Percentiles rank a stretch among this genome's conserved stretches.
Evolutionary conservation across 2,329 filamentous ascomycete genomes (phyloP).

Genomic region (Blumeria graminis): DNA sequence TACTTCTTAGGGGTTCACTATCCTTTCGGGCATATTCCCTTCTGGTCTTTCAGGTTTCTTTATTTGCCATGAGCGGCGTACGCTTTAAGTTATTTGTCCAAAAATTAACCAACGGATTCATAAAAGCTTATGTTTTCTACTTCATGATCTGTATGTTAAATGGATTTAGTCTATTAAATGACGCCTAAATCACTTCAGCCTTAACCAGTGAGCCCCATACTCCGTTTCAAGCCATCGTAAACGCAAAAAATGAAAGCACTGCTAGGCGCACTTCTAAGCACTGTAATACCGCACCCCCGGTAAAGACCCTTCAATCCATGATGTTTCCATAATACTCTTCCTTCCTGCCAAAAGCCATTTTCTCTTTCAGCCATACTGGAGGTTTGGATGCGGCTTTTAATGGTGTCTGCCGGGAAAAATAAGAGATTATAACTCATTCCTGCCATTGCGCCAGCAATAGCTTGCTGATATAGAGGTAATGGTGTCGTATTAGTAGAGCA

Average conservation of each 20-base stretch:
- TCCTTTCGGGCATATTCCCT: too few relatives aligned
- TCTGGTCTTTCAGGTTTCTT: too few relatives aligned
- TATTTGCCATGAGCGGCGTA: too few relatives aligned
- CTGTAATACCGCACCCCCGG: conserved; percentile 84
- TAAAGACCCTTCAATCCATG: conserved; percentile 72
- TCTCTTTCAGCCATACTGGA: conserved; percentile 22
- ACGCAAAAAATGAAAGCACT: conserved; percentile 97
- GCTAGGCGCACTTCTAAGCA: conserved; percentile 66
- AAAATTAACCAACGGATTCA: too few relatives aligned
- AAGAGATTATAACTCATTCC: conserved; percentile 92
- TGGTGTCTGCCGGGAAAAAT: conserved; percentile 91
- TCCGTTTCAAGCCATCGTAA: conserved; percentile 56
- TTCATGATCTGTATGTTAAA: too few relatives aligned
- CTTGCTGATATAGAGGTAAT: conserved; percentile 66
- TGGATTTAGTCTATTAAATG: too few relatives aligned
- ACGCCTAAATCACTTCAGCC: too few relatives aligned
- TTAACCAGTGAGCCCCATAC: too few relatives aligned
- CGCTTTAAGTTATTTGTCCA: too few relatives aligned
- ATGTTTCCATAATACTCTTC: conserved; percentile 50
- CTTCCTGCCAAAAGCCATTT: conserved; percentile 49
- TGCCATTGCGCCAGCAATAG: conserved; percentile 63
- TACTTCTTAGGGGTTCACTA: too few relatives aligned
- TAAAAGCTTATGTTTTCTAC: too few relatives aligned
- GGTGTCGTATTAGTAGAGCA: conserved; percentile 19
- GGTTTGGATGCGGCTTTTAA: conserved; percentile 95